Base-by-base conservation (phyloP, 2,329 filamentous ascomycete genomes). In the Nannizzia gypsea region DNA sequence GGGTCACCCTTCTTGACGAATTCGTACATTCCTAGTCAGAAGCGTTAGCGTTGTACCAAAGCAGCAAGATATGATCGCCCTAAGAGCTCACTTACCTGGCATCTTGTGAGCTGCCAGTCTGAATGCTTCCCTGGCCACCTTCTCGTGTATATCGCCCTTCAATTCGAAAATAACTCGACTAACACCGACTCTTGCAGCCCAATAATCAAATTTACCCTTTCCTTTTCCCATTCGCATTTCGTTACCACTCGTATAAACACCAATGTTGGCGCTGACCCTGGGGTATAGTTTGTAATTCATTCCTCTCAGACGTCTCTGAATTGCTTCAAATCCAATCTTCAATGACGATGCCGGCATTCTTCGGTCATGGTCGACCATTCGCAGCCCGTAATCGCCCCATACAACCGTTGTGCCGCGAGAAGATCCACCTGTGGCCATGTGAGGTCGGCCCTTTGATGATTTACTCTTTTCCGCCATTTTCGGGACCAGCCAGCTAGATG, bases 181-280 rank as follows among this genome's bases (percentile, higher is more conserved):
- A 57, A 97, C 89, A 6, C 90, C 85, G 66, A 97, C 85, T 74
- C 92, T 85, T 22, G 88, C 84, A 3, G 92, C 90, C 93, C 93
- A 99, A 71, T 95, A 89, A 72, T 99, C 93, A 71, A 99, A 97
- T 63, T 86, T 88, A 67, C 93, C 93, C 74, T 99, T 99, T 76
- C 93, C 93, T 77, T 97, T 99, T 73, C 93, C 93, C 95, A 99
- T 99, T 82, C 93, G 87, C 73, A 90, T 87, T 77, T 99, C 93
- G 70, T 97, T 99, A 61, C 93, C 93, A 73, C 87, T 93, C 61
- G 90, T 87, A 74, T 93, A 99, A 22, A 99, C 95, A 71, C 92
- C 93, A 66, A 97, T 88, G 71, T 95, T 96, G 65, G 91, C 93
- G 67, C 84, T 85, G 58, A 97, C 86, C 63, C 93, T 83, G 78